A percentile compares a stretch with the other conserved stretches of the same genome.
These are phyloP conservation scores for sweet orange (Citrus sinensis) DNA, from an alignment of 345 rosid species.

Conservation along the genomic window DNA sequence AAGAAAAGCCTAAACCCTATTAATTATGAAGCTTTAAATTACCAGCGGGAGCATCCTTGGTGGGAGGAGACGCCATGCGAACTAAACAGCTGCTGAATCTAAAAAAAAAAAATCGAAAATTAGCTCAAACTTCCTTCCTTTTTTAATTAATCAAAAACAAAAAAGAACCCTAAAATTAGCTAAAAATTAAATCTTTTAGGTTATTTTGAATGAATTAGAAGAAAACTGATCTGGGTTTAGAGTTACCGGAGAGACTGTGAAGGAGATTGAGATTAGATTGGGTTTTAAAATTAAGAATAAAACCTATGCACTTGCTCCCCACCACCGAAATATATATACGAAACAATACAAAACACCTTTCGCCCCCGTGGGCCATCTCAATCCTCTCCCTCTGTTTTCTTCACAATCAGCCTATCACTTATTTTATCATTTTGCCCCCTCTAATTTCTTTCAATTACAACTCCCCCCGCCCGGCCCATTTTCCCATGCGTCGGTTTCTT, in stretches of 20 bases:
- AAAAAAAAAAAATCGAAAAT: neutral
- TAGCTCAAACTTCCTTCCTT: neutral
- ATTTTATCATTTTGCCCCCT: neutral
- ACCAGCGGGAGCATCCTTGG: conserved; percentile 63
- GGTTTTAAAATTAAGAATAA: no score
- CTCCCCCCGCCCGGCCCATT: neutral
- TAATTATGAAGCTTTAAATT: neutral
- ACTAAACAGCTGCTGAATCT: conserved; percentile 18
- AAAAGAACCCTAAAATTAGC: neutral
- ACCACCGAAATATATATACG: conserved; percentile 7
- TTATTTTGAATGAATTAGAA: neutral
- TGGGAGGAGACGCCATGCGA: conserved; percentile 59
- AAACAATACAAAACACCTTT: neutral
- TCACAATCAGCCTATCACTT: neutral
- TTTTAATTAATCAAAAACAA: neutral
- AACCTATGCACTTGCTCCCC: neutral
- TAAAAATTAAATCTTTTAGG: neutral
- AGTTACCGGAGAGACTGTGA: neutral
- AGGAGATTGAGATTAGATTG: neutral
- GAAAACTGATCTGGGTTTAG: neutral
- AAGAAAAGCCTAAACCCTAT: neutral
- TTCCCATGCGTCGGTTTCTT: neutral
- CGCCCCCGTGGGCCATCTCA: conserved; percentile 24
- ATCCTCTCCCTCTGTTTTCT: conserved; percentile 3
- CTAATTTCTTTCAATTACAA: neutral